Evolutionary conservation across 2,329 filamentous ascomycete genomes (phyloP).

Genomic region (Teratosphaeriaceae sp.): DNA sequence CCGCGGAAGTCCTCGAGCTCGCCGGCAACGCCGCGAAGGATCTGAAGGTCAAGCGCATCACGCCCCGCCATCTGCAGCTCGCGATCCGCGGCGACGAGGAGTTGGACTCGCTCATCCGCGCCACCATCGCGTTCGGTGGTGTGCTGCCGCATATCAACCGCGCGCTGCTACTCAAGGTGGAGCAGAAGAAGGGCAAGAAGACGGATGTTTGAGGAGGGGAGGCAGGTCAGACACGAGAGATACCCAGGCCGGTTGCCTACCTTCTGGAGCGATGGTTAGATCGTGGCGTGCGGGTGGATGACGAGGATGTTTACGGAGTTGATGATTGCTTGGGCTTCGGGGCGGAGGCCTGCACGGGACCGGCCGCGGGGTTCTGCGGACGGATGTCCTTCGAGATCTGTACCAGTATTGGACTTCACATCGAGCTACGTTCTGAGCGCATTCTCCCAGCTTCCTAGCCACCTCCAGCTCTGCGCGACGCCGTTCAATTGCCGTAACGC

Average conservation of each 20-base stretch:
- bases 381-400: constrained; percentile 1
- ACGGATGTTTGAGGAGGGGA: constrained; percentile 28
- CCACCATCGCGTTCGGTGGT: constrained; percentile 97
- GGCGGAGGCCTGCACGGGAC: not conserved
- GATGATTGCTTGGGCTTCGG: constrained; percentile 2
- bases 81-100: constrained; percentile 97
- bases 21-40: constrained; percentile 99
- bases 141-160: constrained; percentile 98
- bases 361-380: not conserved
- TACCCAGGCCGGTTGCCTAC: constrained; percentile 2
- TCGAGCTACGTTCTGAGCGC: constrained; percentile 9
- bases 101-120: constrained; percentile 92
- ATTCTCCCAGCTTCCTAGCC: constrained; percentile 35
- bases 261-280: too few species aligned
- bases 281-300: not conserved
- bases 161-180: constrained; percentile 88
- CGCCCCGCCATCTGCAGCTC: constrained; percentile 92
- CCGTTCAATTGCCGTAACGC: constrained; percentile 53
- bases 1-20: constrained; percentile 94
- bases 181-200: constrained; percentile 91
- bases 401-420: too few species aligned
- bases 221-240: not conserved
- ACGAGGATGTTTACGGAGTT: constrained; percentile 12
- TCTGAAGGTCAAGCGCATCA: constrained; percentile 99
- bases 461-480: constrained; percentile 58